Evolutionary conservation across 73 alveolate species (phyloP).

Genomic region (Paramecium tetraurelia): DNA sequence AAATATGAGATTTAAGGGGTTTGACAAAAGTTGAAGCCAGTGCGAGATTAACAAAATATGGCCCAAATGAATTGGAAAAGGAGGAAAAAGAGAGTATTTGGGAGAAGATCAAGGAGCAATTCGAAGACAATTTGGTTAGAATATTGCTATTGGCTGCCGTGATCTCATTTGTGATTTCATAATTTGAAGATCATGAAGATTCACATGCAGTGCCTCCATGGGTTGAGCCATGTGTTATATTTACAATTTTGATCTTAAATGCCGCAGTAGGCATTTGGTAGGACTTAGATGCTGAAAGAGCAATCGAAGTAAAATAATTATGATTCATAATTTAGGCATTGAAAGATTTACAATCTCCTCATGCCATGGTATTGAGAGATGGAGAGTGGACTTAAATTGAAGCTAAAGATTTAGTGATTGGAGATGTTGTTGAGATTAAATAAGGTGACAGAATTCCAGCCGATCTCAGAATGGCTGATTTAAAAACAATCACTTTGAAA

Average conservation of each 20-base stretch:
- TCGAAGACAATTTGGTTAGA: conserved; percentile 90
- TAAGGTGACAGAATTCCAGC: conserved; percentile 96
- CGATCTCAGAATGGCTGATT: conserved; percentile 77
- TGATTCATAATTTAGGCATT: conserved; percentile 65
- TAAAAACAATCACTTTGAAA: conserved; percentile 58
- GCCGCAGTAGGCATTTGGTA: conserved; percentile 94
- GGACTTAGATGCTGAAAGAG: conserved; percentile 96
- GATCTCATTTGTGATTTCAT: conserved; percentile 76
- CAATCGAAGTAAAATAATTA: conserved; percentile 72
- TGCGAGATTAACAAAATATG: conserved; percentile 67
- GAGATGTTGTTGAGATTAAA: conserved; percentile 84
- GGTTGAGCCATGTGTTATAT: conserved; percentile 95
- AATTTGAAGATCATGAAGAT: conserved; percentile 57
- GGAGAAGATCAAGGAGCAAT: conserved; percentile 89
- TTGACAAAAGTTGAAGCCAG: neutral
- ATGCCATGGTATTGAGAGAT: conserved; percentile 77
- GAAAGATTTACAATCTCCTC: conserved; percentile 81
- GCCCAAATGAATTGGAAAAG: conserved; percentile 84
- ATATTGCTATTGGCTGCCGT: conserved; percentile 91
- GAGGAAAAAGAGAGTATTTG: conserved; percentile 88
- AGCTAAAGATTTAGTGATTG: conserved; percentile 89
- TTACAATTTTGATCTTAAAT: conserved; percentile 85
- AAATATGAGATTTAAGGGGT: neutral
- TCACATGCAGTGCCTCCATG: conserved; percentile 65
- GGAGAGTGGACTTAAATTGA: conserved; percentile 80